A percentile compares a stretch with the other conserved stretches of the same genome.
These are phyloP conservation scores for Nicotiana sylvestris DNA, from an alignment of 257 asterid species.

Conservation along the genomic window DNA sequence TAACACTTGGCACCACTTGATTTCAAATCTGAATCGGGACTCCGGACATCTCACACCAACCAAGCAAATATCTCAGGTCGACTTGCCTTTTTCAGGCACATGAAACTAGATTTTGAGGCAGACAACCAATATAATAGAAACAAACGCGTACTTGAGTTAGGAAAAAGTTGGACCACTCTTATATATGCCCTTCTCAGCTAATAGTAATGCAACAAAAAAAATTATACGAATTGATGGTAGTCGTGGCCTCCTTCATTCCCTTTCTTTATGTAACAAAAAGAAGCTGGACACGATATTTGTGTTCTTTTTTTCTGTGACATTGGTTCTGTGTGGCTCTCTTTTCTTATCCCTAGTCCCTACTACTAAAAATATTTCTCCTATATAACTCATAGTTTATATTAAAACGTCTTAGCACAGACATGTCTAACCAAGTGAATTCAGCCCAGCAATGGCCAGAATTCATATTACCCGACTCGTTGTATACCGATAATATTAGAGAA, in stretches of 20 bases:
- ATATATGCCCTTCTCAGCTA: neutral
- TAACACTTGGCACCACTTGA: no score
- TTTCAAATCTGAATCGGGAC: neutral
- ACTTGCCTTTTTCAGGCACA: neutral
- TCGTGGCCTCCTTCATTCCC: constrained; percentile 55
- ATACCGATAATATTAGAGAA: constrained; percentile 34
- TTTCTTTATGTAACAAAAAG: constrained; percentile 33
- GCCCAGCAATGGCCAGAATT: constrained; percentile 53
- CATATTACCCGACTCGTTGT: constrained; percentile 45
- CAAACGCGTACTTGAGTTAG: neutral
- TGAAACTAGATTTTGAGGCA: neutral
- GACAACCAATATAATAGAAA: neutral
- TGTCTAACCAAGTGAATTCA: constrained; percentile 50
- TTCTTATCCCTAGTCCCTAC: constrained; percentile 56
- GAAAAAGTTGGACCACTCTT: neutral
- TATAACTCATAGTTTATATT: constrained; percentile 24
- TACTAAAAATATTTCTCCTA: constrained; percentile 13
- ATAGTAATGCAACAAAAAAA: neutral
- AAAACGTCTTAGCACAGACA: constrained; percentile 21
- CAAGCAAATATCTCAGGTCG: neutral
- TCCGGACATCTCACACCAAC: neutral
- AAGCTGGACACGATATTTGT: constrained; percentile 34
- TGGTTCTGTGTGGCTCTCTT: constrained; percentile 85
- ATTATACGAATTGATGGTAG: constrained; percentile 35
- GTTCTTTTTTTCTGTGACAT: constrained; percentile 36